These are phyloP conservation scores for Conidiobolus incongruus DNA, from an alignment of 371 early-diverging fungal species.

Conservation along the genomic window DNA sequence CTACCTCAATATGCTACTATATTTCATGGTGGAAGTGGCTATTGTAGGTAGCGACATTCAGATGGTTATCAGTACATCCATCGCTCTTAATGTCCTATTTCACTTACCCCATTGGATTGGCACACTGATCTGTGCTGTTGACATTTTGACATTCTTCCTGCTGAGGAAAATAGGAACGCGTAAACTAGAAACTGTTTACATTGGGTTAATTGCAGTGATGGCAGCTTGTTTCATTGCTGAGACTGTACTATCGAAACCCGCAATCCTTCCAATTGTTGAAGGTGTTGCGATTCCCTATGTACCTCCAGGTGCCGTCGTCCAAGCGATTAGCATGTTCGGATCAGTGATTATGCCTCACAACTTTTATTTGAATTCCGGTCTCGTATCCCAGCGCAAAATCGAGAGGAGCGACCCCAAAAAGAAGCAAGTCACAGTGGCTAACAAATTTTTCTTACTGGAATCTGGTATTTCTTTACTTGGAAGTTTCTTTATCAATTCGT, in stretches of 20 bases:
- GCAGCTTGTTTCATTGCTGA: constrained; percentile 44
- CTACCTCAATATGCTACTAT: constrained; percentile 17
- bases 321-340: constrained; percentile 44
- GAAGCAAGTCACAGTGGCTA: constrained; percentile 31
- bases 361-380: constrained; percentile 30
- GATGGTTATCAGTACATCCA: constrained; percentile 53
- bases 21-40: constrained; percentile 39
- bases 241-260: constrained; percentile 31
- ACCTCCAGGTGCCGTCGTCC: constrained; percentile 23
- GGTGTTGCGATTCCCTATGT: constrained; percentile 33
- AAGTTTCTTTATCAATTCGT: constrained; percentile 41
- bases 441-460: constrained; percentile 37
- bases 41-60: constrained; percentile 52
- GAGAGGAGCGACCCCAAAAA: constrained; percentile 2
- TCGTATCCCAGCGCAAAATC: constrained; percentile 6
- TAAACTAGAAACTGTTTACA: constrained; percentile 35
- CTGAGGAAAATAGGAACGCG: constrained; percentile 38
- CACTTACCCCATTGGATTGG: constrained; percentile 30
- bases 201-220: constrained; percentile 31
- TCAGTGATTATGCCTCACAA: constrained; percentile 57
- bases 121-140: constrained; percentile 37
- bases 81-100: constrained; percentile 44
- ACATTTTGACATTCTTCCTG: constrained; percentile 38
- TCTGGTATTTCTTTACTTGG: constrained; percentile 33
- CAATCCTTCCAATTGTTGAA: constrained; percentile 17